These are phyloP conservation scores for Endocalyx cinctus DNA, from an alignment of 2,329 filamentous ascomycete genomes.

Conservation along the genomic window DNA sequence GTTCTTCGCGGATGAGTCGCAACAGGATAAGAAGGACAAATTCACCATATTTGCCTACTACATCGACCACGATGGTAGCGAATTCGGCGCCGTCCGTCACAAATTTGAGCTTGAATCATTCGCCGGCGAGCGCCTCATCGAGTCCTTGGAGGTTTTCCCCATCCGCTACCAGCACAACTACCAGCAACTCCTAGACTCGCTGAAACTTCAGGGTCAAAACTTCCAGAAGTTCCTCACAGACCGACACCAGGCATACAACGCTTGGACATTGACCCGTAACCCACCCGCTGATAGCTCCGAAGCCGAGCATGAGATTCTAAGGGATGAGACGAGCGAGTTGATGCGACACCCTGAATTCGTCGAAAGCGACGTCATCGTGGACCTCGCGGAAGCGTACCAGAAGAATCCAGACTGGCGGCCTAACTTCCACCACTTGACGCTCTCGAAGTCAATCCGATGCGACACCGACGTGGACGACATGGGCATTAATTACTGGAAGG, in stretches of 20 bases:
- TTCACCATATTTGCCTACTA: slow-evolving; percentile 36
- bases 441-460: slow-evolving; percentile 25
- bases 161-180: slow-evolving; percentile 33
- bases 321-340: slow-evolving; percentile 22
- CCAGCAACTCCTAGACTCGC: slow-evolving; percentile 27
- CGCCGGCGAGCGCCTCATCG: slow-evolving; percentile 32
- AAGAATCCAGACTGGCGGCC: slow-evolving; percentile 35
- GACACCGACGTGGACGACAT: slow-evolving; percentile 30
- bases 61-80: slow-evolving; percentile 36
- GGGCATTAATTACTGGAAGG: slow-evolving; percentile 34
- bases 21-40: slow-evolving; percentile 23
- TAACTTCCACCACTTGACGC: slow-evolving; percentile 22
- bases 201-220: slow-evolving; percentile 27
- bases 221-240: slow-evolving; percentile 30
- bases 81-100: slow-evolving; percentile 33
- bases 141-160: slow-evolving; percentile 33
- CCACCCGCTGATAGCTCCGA: slow-evolving; percentile 24
- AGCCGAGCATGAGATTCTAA: slow-evolving; percentile 28
- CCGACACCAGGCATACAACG: slow-evolving; percentile 35
- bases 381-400: slow-evolving; percentile 36
- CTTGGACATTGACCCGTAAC: slow-evolving; percentile 36
- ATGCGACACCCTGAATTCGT: slow-evolving; percentile 35
- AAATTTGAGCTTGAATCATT: slow-evolving; percentile 33
- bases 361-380: slow-evolving; percentile 39
- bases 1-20: slow-evolving; percentile 30